A percentile compares a stretch with the other conserved stretches of the same genome.
phyloP scores from a whole-genome alignment of 495 filamentous ascomycete genomes.

The Neurospora africana region DNA sequence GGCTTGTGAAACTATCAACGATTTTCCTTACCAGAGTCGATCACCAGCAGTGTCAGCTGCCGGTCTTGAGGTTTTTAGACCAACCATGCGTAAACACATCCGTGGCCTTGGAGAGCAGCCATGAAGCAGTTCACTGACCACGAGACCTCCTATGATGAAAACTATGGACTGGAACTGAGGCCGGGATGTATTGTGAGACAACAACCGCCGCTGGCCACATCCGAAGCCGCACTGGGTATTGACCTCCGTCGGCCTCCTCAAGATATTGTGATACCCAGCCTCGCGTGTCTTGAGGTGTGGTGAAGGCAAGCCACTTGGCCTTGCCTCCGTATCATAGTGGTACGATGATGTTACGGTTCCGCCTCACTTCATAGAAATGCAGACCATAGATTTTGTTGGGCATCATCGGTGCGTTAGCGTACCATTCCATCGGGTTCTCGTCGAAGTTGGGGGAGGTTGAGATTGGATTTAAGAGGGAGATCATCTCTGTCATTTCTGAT shows the following conservation, averaged over 20 bases:
- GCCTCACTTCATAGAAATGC: background rate
- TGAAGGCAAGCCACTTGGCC: background rate
- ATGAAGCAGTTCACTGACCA: background rate
- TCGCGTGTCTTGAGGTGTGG: background rate
- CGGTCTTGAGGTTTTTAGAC: background rate
- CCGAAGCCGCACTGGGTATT: background rate
- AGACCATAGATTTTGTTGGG: background rate
- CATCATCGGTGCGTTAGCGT: background rate
- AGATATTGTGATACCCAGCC: background rate
- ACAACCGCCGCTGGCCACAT: background rate
- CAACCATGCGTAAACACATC: conserved; percentile 8
- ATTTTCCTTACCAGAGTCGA: background rate
- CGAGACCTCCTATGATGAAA: background rate
- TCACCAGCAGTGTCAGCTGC: background rate
- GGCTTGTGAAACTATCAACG: background rate
- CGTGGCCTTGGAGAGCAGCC: background rate
- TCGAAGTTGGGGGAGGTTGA: background rate
- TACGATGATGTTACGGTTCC: background rate
- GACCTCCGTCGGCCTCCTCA: background rate
- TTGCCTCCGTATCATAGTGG: background rate
- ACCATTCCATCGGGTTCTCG: background rate
- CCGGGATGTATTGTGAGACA: background rate
- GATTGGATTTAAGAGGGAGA: background rate
- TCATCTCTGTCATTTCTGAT: conserved; percentile 14
- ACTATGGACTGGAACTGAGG: background rate